phyloP scores from a whole-genome alignment of 2,329 filamentous ascomycete genomes.

The Aspergillus quadricinctus region DNA sequence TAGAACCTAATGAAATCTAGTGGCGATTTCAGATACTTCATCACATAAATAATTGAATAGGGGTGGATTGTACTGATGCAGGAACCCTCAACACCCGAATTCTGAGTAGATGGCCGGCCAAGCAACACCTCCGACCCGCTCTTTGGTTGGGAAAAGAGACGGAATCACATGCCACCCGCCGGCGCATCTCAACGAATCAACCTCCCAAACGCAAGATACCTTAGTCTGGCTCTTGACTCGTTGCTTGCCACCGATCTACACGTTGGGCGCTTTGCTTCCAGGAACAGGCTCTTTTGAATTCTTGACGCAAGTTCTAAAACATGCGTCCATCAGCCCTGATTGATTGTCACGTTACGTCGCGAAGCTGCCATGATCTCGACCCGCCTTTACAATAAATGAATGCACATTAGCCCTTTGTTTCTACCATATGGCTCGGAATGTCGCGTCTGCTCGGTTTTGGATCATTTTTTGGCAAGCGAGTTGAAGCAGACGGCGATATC shows the following conservation, averaged over 20 bases:
- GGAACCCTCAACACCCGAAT: not conserved
- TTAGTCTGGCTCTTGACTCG: not conserved
- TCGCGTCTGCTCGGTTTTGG: slow-evolving; percentile 14
- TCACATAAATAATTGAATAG: not conserved
- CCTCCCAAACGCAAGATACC: not conserved
- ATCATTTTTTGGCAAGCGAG: slow-evolving; percentile 8
- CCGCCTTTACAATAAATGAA: not conserved
- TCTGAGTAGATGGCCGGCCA: not conserved
- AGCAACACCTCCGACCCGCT: not conserved
- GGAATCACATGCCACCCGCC: slow-evolving; percentile 13
- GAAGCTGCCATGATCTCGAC: not conserved
- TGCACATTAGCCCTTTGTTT: not conserved
- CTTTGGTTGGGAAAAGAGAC: not conserved
- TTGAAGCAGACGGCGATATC: slow-evolving; percentile 4
- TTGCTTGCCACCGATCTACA: not conserved
- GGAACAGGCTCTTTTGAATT: not conserved
- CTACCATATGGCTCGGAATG: slow-evolving; percentile 13
- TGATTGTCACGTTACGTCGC: not conserved
- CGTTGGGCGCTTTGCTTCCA: not conserved
- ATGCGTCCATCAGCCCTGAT: not conserved
- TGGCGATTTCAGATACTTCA: no score
- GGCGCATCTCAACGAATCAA: not conserved
- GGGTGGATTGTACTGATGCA: not conserved
- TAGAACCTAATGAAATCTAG: not conserved
- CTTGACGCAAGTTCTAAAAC: not conserved